Conservation (phyloP, 1,284 basidiomycete species). For the Coriolopsis trogii region DNA sequence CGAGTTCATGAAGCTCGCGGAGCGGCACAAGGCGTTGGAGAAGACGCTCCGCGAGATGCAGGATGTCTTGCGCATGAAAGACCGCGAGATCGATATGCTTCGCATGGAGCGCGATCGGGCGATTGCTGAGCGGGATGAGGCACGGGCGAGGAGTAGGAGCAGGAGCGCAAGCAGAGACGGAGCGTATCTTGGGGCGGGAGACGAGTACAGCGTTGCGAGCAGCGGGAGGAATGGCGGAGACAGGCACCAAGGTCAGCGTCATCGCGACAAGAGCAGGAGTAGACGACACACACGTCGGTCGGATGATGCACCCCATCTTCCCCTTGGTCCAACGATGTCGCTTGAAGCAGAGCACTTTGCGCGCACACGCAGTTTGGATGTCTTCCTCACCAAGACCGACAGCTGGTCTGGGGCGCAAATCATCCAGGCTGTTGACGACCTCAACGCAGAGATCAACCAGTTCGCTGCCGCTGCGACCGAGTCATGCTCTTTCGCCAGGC, state of each 20-base stretch:
- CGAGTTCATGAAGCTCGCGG: slow-evolving; percentile 57
- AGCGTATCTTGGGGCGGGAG: slow-evolving; percentile 7
- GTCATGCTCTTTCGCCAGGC: slow-evolving; percentile 42
- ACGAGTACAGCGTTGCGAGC: slow-evolving; percentile 15
- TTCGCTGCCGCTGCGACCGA: slow-evolving; percentile 75
- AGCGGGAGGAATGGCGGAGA: slow-evolving; percentile 10
- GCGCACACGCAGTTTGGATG: slow-evolving; percentile 57
- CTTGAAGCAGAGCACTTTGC: slow-evolving; percentile 42
- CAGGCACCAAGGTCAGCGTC: slow-evolving; percentile 19
- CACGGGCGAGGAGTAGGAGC: slow-evolving; percentile 26
- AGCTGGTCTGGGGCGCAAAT: slow-evolving; percentile 76
- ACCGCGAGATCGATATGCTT: slow-evolving; percentile 57
- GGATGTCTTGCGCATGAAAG: slow-evolving; percentile 34
- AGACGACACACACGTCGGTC: slow-evolving; percentile 27
- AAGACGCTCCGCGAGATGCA: slow-evolving; percentile 43
- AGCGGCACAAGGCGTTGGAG: slow-evolving; percentile 63
- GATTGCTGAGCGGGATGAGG: slow-evolving; percentile 34
- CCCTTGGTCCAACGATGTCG: slow-evolving; percentile 27
- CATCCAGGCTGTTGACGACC: slow-evolving; percentile 75
- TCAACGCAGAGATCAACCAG: slow-evolving; percentile 77
- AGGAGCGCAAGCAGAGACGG: slow-evolving; percentile 27
- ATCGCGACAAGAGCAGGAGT: slow-evolving; percentile 28
- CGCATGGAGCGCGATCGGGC: slow-evolving; percentile 46
- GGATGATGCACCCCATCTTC: slow-evolving; percentile 30
- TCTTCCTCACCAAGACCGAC: slow-evolving; percentile 72